A percentile compares a stretch with the other conserved stretches of the same genome.
Conservation (phyloP, 1,139 yeast species). For the Kodamaea sp. region DNA sequence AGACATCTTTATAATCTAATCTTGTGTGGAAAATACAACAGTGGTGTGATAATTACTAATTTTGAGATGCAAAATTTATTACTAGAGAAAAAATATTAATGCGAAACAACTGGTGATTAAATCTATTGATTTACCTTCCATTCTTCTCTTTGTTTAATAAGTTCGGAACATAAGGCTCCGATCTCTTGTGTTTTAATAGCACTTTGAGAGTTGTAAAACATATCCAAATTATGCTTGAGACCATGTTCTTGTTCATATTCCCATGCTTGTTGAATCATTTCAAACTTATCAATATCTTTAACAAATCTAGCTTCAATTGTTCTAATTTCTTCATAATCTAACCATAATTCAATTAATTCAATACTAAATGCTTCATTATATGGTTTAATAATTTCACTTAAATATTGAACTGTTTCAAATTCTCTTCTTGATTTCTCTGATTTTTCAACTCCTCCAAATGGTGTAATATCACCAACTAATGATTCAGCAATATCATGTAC, state of each 20-base stretch:
- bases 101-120: too few species aligned
- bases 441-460: conserved; percentile 69
- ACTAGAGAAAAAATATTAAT: not conserved
- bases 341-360: conserved; percentile 74
- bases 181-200: conserved; percentile 74
- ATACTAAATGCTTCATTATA: conserved; percentile 62
- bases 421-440: conserved; percentile 79
- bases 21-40: not conserved
- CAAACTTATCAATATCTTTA: conserved; percentile 92
- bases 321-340: conserved; percentile 84
- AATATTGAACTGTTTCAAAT: conserved; percentile 63
- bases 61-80: not conserved
- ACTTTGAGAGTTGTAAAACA: conserved; percentile 62
- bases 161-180: conserved; percentile 63
- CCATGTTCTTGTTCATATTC: conserved; percentile 76
- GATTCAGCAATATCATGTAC: conserved; percentile 95
- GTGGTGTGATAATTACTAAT: not conserved
- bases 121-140: conserved; percentile 13
- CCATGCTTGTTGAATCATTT: conserved; percentile 84
- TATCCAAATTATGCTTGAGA: conserved; percentile 55
- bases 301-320: conserved; percentile 83
- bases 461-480: conserved; percentile 93
- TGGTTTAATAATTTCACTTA: conserved; percentile 57
- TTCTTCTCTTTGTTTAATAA: conserved; percentile 53
- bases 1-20: conserved; percentile 3